Evolutionary conservation across 2,329 filamentous ascomycete species (phyloP), one percentile per base, ranked within the genome.

Genomic region (Aspergillus brasiliensis): DNA sequence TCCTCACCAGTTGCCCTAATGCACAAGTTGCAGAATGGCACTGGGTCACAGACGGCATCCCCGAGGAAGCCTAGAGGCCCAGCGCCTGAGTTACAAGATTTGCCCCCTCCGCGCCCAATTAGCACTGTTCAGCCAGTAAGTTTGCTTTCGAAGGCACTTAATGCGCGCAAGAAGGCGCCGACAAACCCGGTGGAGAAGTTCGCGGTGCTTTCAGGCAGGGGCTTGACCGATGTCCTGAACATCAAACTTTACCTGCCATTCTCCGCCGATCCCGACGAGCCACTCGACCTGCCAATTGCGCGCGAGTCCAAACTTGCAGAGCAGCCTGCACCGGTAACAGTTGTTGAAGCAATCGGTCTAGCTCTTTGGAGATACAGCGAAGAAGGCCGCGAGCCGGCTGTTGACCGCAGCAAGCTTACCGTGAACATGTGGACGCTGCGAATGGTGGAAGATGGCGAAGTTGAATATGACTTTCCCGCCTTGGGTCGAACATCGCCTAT

Each of bases 401-500:
- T 88, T 8, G 75, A 80, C 6, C 74, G 74, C 2, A 78, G 80
- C 25, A 84, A 86, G 63, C 73, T 83, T 56, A 86, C 83, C 57
- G 83, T 88, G 60, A 88, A 88, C 65, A 78, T 81, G 60, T 89
- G 86, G 86, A 84, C 85, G 25, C 73, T 89, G 56, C 81, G 86
- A n/a, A 88, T 89, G 82, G 85, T 88, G 8, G 86, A 89, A 65
- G 86, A 88, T 65, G 86, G 84, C 5, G 86, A 89, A 67, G 83
- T 89, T 2, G 86, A 89, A 60, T 86, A 84, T 67, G 86, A 89
- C 67, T 89, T 89, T 63, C 86, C 86, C 5, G 80, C 86, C 0
- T 73, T 89, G 31, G 81, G 78, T 8, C 80, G 86, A 34, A 84
- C 81, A 21, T 81, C 83, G 63, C 82, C 84, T 0, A 80, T 88